Evolutionary conservation across 768 basidiomycete genomes (phyloP), one percentile per base, ranked within the genome.

Genomic region (Glaciozyma martinii): DNA sequence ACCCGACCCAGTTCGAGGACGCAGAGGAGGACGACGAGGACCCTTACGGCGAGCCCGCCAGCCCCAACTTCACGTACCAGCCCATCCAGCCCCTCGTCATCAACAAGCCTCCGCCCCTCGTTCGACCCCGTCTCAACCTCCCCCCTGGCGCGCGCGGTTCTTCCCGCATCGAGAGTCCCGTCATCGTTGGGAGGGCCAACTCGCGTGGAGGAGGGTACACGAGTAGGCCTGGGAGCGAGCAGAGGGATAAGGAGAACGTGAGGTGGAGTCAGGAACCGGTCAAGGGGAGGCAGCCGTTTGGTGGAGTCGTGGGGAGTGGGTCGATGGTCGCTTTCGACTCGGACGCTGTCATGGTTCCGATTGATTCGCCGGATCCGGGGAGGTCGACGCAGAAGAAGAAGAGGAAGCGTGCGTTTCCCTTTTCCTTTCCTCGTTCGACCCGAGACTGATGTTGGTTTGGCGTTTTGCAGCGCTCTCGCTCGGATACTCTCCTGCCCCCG

Each of bases 1-100:
- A 63, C 37, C 42, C 44, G 40, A 49, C 37, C 10, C 69, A 71
- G 19, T 74, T 74, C 56, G 73, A 72, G 30, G 73, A 74, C 60
- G 73, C 73, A 18, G 71, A 72, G 30, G 73, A 74, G 46, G 73
- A 74, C 58, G 65, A 66, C 50, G 58, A 56, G 56, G 71, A 65
- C 27, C 32, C n/a, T 52, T 65, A 29, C 3, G 23, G 23, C 8
- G 47, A 58, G 3, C 25, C 44, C 9, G 44, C 23, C 1, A 15
- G 30, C 30, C 9, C 40, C 13, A 1, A 21, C 29, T 23, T 7
- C 52, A 27, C n/a, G 30, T 50, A 27, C 40, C 16, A 25, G 47
- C 18, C 44, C 23, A 3, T 30, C 33, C 30, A 23, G 27, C 54
- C 40, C 5, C 56, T 27, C 43, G 27, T 42, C 40, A 29, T 43